These are phyloP conservation scores for Antitrichia curtipendula DNA, from an alignment of 225 moss, liverwort and hornwort species.

Conservation along the genomic window DNA sequence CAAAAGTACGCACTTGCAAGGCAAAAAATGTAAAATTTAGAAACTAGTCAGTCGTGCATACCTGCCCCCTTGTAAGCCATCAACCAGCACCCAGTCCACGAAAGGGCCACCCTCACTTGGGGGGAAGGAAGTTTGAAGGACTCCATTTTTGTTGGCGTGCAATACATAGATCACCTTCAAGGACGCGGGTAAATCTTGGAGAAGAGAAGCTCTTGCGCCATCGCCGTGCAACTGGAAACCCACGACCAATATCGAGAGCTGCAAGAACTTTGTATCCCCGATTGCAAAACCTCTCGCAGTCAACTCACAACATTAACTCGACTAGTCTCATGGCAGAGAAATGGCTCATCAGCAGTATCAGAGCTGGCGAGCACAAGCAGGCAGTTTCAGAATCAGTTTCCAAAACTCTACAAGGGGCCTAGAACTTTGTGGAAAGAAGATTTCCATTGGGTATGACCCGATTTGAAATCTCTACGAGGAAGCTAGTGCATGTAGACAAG, in stretches of 20 bases:
- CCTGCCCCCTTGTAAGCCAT: constrained; percentile 61
- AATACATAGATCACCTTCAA: constrained; percentile 70
- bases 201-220: constrained; percentile 45
- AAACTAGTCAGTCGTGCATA: neutral
- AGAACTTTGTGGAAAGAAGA: neutral
- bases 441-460: neutral
- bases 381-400: neutral
- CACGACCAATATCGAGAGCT: neutral
- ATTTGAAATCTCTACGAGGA: neutral
- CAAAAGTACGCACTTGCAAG: neutral
- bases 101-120: constrained; percentile 10
- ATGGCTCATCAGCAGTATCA: neutral
- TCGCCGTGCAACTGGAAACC: constrained; percentile 66
- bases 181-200: constrained; percentile 28
- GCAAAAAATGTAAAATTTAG: neutral
- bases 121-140: constrained; percentile 54
- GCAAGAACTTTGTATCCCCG: neutral
- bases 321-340: neutral
- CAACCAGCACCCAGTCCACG: constrained; percentile 72
- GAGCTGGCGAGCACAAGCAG: neutral
- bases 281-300: neutral
- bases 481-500: neutral
- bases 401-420: neutral
- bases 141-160: constrained; percentile 58
- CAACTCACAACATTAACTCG: neutral